These are phyloP conservation scores for Pezicula rhizophila DNA, from an alignment of 2,329 filamentous ascomycete genomes.

Conservation along the genomic window DNA sequence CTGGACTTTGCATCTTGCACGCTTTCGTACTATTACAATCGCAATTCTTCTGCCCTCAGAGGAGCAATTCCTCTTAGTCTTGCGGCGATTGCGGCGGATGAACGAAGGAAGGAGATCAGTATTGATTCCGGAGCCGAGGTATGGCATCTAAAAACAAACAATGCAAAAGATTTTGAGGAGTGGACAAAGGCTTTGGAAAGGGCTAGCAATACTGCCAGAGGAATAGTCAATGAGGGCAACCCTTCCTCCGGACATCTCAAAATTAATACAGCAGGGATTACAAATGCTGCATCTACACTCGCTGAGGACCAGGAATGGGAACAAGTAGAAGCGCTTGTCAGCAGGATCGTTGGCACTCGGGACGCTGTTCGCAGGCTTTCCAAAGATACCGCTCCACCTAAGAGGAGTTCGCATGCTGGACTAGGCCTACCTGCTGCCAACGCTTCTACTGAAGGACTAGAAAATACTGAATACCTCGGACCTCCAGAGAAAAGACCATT, in stretches of 20 bases:
- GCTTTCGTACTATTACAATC: conserved; percentile 92
- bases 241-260: conserved; percentile 24
- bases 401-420: conserved; percentile 20
- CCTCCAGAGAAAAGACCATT: conserved; percentile 64
- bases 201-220: conserved; percentile 62
- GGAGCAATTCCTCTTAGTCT: conserved; percentile 89
- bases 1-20: conserved; percentile 92
- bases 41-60: conserved; percentile 84
- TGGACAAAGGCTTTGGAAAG: conserved; percentile 85
- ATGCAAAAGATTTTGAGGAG: conserved; percentile 75
- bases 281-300: conserved; percentile 19
- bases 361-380: conserved; percentile 84
- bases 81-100: conserved; percentile 85
- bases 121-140: conserved; percentile 96
- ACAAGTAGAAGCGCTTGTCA: conserved; percentile 78
- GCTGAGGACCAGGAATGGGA: conserved; percentile 80
- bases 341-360: conserved; percentile 77
- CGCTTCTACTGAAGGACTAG: conserved; percentile 26
- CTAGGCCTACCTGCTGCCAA: conserved; percentile 28
- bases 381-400: conserved; percentile 65
- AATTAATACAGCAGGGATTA: conserved; percentile 26
- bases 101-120: conserved; percentile 82
- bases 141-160: conserved; percentile 85
- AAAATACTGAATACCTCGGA: conserved; percentile 52
- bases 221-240: conserved; percentile 34